These are phyloP conservation scores for Lepidium sativum DNA, from an alignment of 345 rosid genomes.

Conservation along the genomic window DNA sequence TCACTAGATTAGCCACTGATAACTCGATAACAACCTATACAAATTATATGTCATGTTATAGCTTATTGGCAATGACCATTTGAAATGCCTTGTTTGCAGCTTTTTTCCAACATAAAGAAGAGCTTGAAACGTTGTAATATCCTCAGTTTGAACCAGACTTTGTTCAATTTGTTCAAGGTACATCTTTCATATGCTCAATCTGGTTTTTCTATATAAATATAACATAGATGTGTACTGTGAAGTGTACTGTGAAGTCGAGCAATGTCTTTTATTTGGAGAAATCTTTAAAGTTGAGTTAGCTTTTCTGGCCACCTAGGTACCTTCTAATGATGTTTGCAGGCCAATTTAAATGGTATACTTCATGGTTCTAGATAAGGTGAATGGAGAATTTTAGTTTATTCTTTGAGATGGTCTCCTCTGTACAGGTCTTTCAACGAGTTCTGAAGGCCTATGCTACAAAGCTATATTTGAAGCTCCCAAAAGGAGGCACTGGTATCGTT, in stretches of 20 bases:
- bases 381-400: background rate
- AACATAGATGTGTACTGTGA: background rate
- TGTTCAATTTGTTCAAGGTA: slow-evolving; percentile 89
- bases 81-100: slow-evolving; percentile 34
- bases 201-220: background rate
- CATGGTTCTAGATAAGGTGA: background rate
- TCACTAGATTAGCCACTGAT: background rate
- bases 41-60: background rate
- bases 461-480: slow-evolving; percentile 83
- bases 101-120: slow-evolving; percentile 86
- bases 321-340: background rate
- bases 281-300: slow-evolving; percentile 7
- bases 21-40: background rate
- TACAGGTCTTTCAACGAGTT: slow-evolving; percentile 87
- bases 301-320: slow-evolving; percentile 7
- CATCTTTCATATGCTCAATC: slow-evolving; percentile 2
- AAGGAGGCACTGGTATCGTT: slow-evolving; percentile 90
- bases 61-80: background rate
- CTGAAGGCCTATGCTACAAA: slow-evolving; percentile 86
- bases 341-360: background rate
- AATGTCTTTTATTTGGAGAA: slow-evolving; percentile 3
- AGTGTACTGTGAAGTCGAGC: background rate
- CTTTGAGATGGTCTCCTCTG: slow-evolving; percentile 1
- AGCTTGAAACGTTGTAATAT: slow-evolving; percentile 96
- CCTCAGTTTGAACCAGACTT: slow-evolving; percentile 77